Evolutionary conservation across 345 rosid species (phyloP).

Genomic region (Passiflora organensis): DNA sequence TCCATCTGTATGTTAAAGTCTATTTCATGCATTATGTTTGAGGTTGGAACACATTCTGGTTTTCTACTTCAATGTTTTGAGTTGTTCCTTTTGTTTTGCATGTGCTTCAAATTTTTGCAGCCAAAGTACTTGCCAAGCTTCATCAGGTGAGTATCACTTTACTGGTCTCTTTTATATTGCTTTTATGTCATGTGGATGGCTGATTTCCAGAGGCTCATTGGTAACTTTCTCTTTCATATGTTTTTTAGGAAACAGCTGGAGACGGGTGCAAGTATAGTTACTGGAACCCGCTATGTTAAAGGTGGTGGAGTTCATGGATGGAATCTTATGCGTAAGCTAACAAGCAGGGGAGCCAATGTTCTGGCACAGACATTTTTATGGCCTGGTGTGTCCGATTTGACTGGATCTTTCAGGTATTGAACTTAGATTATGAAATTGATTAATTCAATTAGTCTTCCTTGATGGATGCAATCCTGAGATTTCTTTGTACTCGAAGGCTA

Average conservation of each 20-base stretch:
- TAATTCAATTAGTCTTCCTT: neutral
- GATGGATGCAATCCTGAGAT: conserved; percentile 11
- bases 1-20: too few relatives aligned
- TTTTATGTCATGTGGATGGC: neutral
- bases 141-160: conserved; percentile 79
- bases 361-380: conserved; percentile 91
- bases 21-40: too few relatives aligned
- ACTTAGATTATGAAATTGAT: conserved; percentile 5
- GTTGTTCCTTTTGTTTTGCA: conserved; percentile 2
- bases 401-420: conserved; percentile 86
- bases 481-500: conserved; percentile 39
- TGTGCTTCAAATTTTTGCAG: conserved; percentile 39
- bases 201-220: conserved; percentile 14
- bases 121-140: conserved; percentile 92
- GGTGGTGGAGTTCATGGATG: conserved; percentile 96
- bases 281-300: conserved; percentile 83
- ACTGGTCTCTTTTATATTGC: neutral
- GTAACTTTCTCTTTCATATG: conserved; percentile 3
- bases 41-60: too few relatives aligned
- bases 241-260: conserved; percentile 72
- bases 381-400: conserved; percentile 97
- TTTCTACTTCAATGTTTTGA: too few relatives aligned
- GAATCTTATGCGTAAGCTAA: conserved; percentile 95
- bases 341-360: conserved; percentile 97
- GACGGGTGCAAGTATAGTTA: conserved; percentile 87